Evolutionary conservation across 2,329 filamentous ascomycete genomes (phyloP).

Genomic region (Apiospora sp.): DNA sequence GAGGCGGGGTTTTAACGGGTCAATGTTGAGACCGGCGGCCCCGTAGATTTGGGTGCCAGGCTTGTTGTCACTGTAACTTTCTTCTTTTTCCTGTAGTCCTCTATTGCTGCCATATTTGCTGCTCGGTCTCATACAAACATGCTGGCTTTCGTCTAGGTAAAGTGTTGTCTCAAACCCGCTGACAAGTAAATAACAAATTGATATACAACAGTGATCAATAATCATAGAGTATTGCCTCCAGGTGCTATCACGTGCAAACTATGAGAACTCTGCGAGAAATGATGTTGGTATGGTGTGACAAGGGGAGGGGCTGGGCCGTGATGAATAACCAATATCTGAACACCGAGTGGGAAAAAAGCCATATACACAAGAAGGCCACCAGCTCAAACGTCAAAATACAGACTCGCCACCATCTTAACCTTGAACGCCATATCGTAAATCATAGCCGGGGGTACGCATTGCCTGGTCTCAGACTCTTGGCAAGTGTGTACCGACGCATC

Average conservation of each 20-base stretch:
- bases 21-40: not conserved
- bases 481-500: not conserved
- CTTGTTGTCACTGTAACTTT: not conserved
- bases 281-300: not conserved
- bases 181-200: not conserved
- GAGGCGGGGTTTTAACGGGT: not conserved
- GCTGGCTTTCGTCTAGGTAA: not conserved
- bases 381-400: not conserved
- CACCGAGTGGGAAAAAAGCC: not conserved
- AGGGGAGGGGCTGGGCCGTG: not conserved
- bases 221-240: not conserved
- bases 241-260: not conserved
- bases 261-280: not conserved
- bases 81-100: not conserved
- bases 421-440: not conserved
- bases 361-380: not conserved
- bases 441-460: not conserved
- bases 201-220: not conserved
- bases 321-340: not conserved
- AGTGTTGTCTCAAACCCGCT: not conserved
- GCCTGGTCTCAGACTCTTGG: not conserved
- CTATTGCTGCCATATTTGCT: not conserved
- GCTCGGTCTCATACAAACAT: not conserved
- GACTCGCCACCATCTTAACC: not conserved
- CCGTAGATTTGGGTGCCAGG: not conserved